Percentiles rank a stretch among this genome's conserved stretches.
Conservation (phyloP, 768 basidiomycete genomes). For the Termitomyces sp. region DNA sequence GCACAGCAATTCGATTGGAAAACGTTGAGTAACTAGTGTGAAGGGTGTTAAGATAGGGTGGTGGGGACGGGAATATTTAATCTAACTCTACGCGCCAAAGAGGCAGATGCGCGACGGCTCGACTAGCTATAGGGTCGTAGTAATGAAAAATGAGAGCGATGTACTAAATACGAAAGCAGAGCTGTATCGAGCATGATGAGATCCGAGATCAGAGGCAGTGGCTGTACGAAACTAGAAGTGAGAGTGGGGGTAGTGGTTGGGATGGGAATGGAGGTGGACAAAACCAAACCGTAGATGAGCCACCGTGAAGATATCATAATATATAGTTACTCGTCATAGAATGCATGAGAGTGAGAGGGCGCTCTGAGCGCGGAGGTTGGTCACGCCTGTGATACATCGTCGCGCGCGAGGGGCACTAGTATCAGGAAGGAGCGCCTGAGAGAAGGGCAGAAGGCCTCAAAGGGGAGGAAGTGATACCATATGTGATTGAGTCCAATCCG, state of each 20-base stretch:
- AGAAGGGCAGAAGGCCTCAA: constrained; percentile 11
- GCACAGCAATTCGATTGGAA: background rate
- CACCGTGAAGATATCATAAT: constrained; percentile 13
- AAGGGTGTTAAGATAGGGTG: background rate
- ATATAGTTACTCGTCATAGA: constrained; percentile 7
- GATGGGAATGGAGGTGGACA: background rate
- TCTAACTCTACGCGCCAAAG: constrained; percentile 10
- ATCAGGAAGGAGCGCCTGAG: constrained; percentile 5
- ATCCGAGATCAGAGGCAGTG: background rate
- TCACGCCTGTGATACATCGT: constrained; percentile 3
- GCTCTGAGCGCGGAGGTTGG: background rate
- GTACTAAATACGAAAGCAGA: background rate
- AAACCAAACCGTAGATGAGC: constrained; percentile 8
- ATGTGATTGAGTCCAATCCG: constrained; percentile 9
- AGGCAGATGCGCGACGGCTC: background rate
- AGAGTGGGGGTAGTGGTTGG: background rate
- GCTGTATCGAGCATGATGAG: background rate
- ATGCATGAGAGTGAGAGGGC: background rate
- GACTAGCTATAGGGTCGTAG: constrained; percentile 4
- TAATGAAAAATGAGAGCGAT: background rate
- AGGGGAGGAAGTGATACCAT: constrained; percentile 5
- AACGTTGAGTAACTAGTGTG: background rate
- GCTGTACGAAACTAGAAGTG: background rate
- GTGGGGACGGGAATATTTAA: background rate
- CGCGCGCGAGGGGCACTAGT: background rate